Evolutionary conservation across 257 asterid genomes (phyloP), one percentile per base, ranked within the genome.

Genomic region (Gentiana macrophylla): DNA sequence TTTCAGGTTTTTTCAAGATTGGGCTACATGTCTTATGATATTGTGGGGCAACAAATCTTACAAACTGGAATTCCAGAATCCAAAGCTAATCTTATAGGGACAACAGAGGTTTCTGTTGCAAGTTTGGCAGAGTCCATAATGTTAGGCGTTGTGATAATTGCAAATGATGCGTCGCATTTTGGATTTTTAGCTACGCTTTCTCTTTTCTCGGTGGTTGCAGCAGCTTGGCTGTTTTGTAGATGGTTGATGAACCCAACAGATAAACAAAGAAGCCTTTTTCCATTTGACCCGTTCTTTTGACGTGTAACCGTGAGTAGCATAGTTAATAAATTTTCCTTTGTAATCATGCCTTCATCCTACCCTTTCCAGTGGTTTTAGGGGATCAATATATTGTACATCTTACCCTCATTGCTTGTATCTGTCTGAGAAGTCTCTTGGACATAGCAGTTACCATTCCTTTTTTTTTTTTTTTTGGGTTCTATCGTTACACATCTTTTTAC

Each of bases 31-130:
- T 87, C 95, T 9, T 91, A 91, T 78, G 85, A 87, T 71, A 80
- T 84, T 63, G 77, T 87, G 9, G 96, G 95, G 69, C 82, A 89
- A 57, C 98, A 91, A 68, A 87, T 91, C 53, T 65, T 91, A 71
- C 98, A 91, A 74, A 91, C 96, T 10, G 96, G 94, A 64, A 87
- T 91, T 53, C 98, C 96, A 63, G 83, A 83, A 57, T 84, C 96
- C 43, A 91, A 87, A 80, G 94, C 96, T 55, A 91, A 87, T 72
- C 95, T 91, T 68, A 87, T 91, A 37, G 96, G 96, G 77, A 70
- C 88, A 36, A 91, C 98, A 5, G 98, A 91, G 78, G 79, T 83
- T 67, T 84, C 98, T 41, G 62, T 91, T 71, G 96, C 95, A 50
- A 87, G 98, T 68, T 73, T 91, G 67, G 96, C 96, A 24, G 98